Base-by-base conservation (phyloP, 2,329 filamentous ascomycete species). In the Monilinia fructicola region DNA sequence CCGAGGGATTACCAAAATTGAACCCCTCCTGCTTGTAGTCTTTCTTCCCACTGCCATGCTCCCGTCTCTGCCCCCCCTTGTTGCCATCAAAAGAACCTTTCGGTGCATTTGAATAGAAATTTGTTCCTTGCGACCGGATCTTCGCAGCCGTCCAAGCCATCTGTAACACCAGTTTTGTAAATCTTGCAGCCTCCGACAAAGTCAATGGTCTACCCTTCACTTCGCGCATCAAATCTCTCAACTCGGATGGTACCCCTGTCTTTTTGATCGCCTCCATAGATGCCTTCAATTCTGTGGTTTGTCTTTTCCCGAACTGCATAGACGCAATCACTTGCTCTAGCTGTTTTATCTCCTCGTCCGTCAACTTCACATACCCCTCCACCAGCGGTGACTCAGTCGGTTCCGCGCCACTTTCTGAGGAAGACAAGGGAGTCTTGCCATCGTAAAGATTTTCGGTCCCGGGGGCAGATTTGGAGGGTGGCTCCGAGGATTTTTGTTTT, bases 191-290 rank as follows among this genome's bases (percentile, higher is more conserved):
- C n/a, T 66, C 65, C 23, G 70, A 67, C 31, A 76, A 69, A 46
- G 70, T 72, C 69, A 72, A 67, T 53, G 67, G 69, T 67, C 75
- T 71, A 66, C 71, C 71, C 56, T 67, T 74, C 50, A 72, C 69
- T 26, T 73, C 71, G 31, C 72, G 75, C 64, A 73, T 74, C 69
- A 75, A 76, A 66, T 74, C 83, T 77, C 35, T 81, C 79, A 74
- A 79, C 76, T 78, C 91, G 28, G 79, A 73, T 0, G 92, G 91
- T 21, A 92, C 85, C 12, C 92, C 92, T 53, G 87, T 82, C 68
- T 83, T 82, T 78, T 88, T 86, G 68, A 94, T 83, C 38, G 83
- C 80, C 68, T 84, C 79, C n/a, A 90, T 78, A 11, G 87, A 81
- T 58, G 85, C 81, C 67, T 87, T 82, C 67, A 93, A 77, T 82